phyloP scores from a whole-genome alignment of 371 early-diverging fungal species.

The Haplosporangium sp. region DNA sequence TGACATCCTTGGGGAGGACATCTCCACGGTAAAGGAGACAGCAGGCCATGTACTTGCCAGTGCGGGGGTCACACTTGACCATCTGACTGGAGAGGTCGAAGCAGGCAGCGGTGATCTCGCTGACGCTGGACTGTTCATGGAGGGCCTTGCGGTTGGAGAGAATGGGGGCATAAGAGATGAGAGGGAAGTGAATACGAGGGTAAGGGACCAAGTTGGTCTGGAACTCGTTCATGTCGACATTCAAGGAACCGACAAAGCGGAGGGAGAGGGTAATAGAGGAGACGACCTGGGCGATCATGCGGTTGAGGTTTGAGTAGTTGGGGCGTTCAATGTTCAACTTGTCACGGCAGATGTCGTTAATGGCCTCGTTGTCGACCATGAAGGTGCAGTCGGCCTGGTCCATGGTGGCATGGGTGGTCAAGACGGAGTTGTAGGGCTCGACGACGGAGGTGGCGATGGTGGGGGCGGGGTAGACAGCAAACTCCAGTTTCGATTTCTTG shows the following conservation, averaged over 20 bases:
- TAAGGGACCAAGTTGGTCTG: conserved; percentile 96
- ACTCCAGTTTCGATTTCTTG: conserved; percentile 98
- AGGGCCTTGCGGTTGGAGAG: conserved; percentile 84
- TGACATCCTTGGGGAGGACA: conserved; percentile 86
- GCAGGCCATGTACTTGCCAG: conserved; percentile 96
- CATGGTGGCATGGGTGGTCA: conserved; percentile 96
- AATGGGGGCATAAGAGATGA: conserved; percentile 94
- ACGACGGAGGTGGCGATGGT: conserved; percentile 97
- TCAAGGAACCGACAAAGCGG: conserved; percentile 95
- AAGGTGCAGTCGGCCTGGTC: conserved; percentile 98
- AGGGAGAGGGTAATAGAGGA: conserved; percentile 99
- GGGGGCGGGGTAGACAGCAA: conserved; percentile 99
- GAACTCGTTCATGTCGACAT: conserved; percentile 95
- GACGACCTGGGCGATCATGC: conserved; percentile 98
- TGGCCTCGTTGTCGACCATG: conserved; percentile 98
- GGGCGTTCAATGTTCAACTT: conserved; percentile 98
- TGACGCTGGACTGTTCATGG: conserved; percentile 90
- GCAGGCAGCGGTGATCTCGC: conserved; percentile 91
- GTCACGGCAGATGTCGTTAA: conserved; percentile 98
- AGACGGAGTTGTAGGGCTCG: conserved; percentile 97
- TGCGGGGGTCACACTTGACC: conserved; percentile 93
- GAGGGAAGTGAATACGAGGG: conserved; percentile 94
- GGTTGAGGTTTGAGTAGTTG: conserved; percentile 96
- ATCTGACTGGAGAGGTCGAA: conserved; percentile 94
- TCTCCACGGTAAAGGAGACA: conserved; percentile 94